phyloP scores from a whole-genome alignment of 192 early-diverging fungal genomes.

The Rhizophagus sp. region DNA sequence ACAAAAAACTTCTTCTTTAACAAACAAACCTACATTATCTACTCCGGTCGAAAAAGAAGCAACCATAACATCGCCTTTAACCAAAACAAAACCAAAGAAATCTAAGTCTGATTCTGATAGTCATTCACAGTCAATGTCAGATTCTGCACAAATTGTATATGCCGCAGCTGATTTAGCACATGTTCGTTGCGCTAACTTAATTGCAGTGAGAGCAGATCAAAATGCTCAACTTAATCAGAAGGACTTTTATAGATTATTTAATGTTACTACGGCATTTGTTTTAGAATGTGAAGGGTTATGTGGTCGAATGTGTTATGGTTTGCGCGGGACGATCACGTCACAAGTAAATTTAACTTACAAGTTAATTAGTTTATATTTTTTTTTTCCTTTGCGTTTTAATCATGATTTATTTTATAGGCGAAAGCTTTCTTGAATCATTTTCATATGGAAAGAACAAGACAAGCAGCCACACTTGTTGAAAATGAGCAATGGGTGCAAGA shows the following conservation, averaged over 20 bases:
- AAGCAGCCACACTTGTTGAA: conserved; percentile 85
- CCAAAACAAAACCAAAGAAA: conserved; percentile 10
- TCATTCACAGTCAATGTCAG: conserved; percentile 58
- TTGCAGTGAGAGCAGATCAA: conserved; percentile 86
- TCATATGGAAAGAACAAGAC: conserved; percentile 89
- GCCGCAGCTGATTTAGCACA: conserved; percentile 86
- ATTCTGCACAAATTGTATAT: conserved; percentile 75
- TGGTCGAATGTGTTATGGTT: conserved; percentile 86
- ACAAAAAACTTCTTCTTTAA: conserved; percentile 14
- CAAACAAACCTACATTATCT: neutral
- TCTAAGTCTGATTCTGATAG: conserved; percentile 7
- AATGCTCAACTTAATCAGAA: conserved; percentile 83
- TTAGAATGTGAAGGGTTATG: conserved; percentile 73
- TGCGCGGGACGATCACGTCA: conserved; percentile 84
- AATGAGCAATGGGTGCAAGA: conserved; percentile 96
- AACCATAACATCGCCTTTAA: conserved; percentile 15
- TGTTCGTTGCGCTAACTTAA: conserved; percentile 82
- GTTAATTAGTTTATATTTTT: neutral
- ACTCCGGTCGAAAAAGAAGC: neutral
- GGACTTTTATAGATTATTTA: conserved; percentile 85
- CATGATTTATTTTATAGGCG: conserved; percentile 49
- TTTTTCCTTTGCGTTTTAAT: neutral
- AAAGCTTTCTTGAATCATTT: conserved; percentile 92
- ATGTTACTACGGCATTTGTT: conserved; percentile 83
- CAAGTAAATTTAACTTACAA: conserved; percentile 52